Evolutionary conservation across 805 yeast genomes (phyloP), one percentile per base, ranked within the genome.

Genomic region (Lipomyces yamadae): DNA sequence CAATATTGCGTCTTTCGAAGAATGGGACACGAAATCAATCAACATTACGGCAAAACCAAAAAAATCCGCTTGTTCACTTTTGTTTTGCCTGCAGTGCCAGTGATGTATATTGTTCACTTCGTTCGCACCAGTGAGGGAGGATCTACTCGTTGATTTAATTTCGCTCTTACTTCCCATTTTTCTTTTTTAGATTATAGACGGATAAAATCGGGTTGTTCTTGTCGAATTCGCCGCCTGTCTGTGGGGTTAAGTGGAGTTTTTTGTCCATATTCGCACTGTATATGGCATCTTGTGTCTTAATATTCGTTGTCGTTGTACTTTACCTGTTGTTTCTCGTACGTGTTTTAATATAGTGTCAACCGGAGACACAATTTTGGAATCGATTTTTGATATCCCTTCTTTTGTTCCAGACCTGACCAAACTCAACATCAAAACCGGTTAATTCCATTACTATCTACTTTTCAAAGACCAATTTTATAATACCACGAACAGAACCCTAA

Each of bases 151-250:
- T n/a, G 4, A 42, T 42, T 42, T 42, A 42, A 15, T 15, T 42
- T 15, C n/a, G 48, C 18, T 11, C 24, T 42, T 42, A 42, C 24
- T 42, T n/a, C 8, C 5, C 48, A 37, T 37, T 37, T 10, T 37
- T n/a, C 7, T 42, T 42, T 42, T n/a, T 42, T 42, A 42, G 48
- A 42, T n/a, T 42, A 42, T 42, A 42, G 48, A 42, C 48, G 48
- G 48, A n/a, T 5, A 42, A 42, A 42, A 15, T 15, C 48, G 13
- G 48, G 48, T 42, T 42, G 24, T 42, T 18, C 8, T 5, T 42
- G 48, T 15, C 24, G 6, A 15, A 24, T 24, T 24, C 24, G 24
- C 24, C 18, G 48, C 24, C 6, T 3, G 48, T n/a, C 24, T 24
- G 24, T 24, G 24, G 18, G 18, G 24, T 15, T 5, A 3, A 42